Evolutionary conservation across 2,329 filamentous ascomycete genomes (phyloP).

Genomic region (Paracorniculantispora psalliotae): DNA sequence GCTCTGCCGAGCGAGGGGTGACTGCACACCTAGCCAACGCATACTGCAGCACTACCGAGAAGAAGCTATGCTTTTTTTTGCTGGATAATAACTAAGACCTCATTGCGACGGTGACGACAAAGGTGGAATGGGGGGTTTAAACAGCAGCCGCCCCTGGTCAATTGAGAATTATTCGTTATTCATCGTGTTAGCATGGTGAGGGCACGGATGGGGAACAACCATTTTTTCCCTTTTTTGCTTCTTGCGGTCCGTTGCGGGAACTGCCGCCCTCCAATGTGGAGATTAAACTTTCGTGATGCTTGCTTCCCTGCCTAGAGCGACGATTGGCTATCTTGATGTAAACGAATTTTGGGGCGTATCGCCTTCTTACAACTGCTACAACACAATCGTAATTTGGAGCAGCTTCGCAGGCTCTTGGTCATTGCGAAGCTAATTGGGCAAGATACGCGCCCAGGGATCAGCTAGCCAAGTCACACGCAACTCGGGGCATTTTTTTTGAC

Average conservation of each 20-base stretch:
- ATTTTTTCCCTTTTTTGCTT: not conserved
- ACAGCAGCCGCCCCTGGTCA: too few species aligned
- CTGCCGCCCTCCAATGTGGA: conserved; percentile 7
- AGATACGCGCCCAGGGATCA: not conserved
- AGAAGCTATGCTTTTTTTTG: not conserved
- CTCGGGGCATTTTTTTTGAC: not conserved
- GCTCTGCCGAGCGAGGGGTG: not conserved
- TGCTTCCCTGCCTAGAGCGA: not conserved
- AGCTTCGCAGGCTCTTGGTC: too few species aligned
- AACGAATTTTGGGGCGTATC: not conserved
- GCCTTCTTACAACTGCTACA: not conserved
- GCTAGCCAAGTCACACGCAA: not conserved
- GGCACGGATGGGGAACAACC: conserved; percentile 7
- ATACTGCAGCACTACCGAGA: not conserved
- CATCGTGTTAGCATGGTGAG: not conserved
- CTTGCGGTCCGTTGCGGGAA: conserved; percentile 6
- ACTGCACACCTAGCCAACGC: not conserved
- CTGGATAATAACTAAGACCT: not conserved
- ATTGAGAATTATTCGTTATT: not conserved
- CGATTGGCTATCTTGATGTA: not conserved
- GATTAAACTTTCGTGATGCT: not conserved
- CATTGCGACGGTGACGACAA: not conserved
- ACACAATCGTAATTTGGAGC: too few species aligned
- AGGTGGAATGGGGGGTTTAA: not conserved
- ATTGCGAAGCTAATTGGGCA: not conserved